Evolutionary conservation across 495 filamentous ascomycete species (phyloP), one percentile per base, ranked within the genome.

Genomic region (Patellaria atrata): DNA sequence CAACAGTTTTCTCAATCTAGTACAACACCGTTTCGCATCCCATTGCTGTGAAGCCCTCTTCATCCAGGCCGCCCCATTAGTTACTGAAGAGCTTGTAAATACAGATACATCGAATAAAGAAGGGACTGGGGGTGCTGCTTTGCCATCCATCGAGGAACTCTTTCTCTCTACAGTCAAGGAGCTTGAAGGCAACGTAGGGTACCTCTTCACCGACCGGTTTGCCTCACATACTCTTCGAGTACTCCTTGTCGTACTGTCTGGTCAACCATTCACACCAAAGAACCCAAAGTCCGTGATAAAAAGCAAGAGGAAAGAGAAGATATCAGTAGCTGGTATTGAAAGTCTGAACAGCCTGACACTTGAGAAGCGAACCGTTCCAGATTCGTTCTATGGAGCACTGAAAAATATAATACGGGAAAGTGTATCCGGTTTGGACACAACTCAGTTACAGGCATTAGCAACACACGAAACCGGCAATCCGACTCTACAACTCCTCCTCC

Each of bases 41-140:
- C 89, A 97, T 58, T 96, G 86, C 52, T 94, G 87, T 56, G 89
- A 97, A 60, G 84, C 80, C 11, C 64, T 97, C 7, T 94, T 97
- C 48, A 62, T 84, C 22, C 70, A 77, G 36, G 77, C 79, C 6
- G 86, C 85, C 12, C 74, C 79, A 0, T 60, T 79, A 5, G 78
- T 93, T 16, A 79, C 76, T 14, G 59, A 76, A 41, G 80, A 86
- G 54, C 54, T 82, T 1, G 34, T 69, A 65, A 56, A 61, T 10
- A 55, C 58, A 1, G 55, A 54, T 0, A 22, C 41, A 0, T 44
- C 45, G 29, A 39, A 45, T 28, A n/a, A n/a, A 16, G 59, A 60
- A 41, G 54, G 45, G 20, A 40, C 48, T 5, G 40, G 49, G 12
- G 55, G 60, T 24, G 54, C 56, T n/a, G 50, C 14, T 41, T 51